These are phyloP conservation scores for Amanita pallidorosea DNA, from an alignment of 768 basidiomycete species.

Conservation along the genomic window DNA sequence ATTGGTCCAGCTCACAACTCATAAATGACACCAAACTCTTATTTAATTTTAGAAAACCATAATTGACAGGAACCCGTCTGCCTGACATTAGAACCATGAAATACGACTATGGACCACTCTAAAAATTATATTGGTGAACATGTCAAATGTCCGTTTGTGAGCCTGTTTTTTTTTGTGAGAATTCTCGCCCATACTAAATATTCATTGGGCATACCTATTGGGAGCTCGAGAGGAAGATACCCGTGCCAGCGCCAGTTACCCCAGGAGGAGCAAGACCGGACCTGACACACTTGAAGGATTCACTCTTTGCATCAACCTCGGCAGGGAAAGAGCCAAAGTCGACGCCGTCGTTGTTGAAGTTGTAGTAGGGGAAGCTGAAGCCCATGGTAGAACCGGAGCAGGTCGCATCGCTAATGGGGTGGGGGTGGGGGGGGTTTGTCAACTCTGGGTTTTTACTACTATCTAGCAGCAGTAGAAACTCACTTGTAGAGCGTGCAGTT, in stretches of 20 bases:
- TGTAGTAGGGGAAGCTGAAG: slow-evolving; percentile 1
- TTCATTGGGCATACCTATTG: neutral
- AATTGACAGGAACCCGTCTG: neutral
- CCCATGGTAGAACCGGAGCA: neutral
- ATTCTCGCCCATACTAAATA: too few relatives aligned
- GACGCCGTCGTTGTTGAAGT: neutral
- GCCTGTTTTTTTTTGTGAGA: neutral
- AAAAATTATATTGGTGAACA: neutral
- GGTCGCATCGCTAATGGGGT: neutral
- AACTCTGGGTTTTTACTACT: neutral
- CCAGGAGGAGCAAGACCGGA: neutral
- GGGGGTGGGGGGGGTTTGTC: neutral
- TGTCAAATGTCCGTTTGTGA: neutral
- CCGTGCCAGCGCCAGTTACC: neutral
- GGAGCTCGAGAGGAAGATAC: neutral
- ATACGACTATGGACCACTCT: neutral
- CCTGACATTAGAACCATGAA: neutral
- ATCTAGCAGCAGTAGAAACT: neutral
- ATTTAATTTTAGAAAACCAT: slow-evolving; percentile 4
- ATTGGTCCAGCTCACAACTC: too few relatives aligned
- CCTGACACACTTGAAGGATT: neutral
- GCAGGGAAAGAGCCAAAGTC: neutral
- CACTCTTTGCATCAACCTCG: neutral
- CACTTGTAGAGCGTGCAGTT: slow-evolving; percentile 2
- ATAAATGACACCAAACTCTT: neutral